Evolutionary conservation across 225 moss, liverwort and hornwort genomes (phyloP).

Genomic region (Anthoceros angustus): DNA sequence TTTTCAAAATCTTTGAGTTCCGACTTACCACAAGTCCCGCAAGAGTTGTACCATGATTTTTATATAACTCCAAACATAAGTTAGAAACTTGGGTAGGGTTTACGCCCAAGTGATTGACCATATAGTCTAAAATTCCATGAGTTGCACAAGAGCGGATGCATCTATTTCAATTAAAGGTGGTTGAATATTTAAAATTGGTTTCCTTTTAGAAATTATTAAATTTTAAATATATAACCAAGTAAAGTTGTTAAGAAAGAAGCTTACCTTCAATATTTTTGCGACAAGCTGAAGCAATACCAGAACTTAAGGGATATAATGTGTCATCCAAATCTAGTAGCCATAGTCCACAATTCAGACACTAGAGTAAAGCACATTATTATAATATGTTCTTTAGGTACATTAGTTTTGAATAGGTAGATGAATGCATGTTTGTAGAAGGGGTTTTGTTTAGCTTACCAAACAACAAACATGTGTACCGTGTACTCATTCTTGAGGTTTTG

Average conservation of each 20-base stretch:
- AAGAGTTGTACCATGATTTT: neutral
- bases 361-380: neutral
- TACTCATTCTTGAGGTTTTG: neutral
- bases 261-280: neutral
- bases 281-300: neutral
- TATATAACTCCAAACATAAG: neutral
- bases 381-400: neutral
- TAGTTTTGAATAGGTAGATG: neutral
- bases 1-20: neutral
- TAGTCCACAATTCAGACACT: neutral
- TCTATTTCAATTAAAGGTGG: neutral
- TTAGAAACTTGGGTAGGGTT: neutral
- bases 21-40: neutral
- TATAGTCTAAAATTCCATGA: neutral
- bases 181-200: neutral
- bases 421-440: neutral
- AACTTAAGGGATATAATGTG: neutral
- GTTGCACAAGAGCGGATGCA: neutral
- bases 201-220: neutral
- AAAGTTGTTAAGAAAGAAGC: neutral
- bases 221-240: neutral
- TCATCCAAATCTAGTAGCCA: neutral
- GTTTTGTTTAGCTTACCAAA: neutral
- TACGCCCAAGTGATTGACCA: neutral
- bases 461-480: neutral